Percentiles rank a stretch among this genome's conserved stretches.
phyloP scores from a whole-genome alignment of 2,329 filamentous ascomycete species.

The Hypoxylon sp. region DNA sequence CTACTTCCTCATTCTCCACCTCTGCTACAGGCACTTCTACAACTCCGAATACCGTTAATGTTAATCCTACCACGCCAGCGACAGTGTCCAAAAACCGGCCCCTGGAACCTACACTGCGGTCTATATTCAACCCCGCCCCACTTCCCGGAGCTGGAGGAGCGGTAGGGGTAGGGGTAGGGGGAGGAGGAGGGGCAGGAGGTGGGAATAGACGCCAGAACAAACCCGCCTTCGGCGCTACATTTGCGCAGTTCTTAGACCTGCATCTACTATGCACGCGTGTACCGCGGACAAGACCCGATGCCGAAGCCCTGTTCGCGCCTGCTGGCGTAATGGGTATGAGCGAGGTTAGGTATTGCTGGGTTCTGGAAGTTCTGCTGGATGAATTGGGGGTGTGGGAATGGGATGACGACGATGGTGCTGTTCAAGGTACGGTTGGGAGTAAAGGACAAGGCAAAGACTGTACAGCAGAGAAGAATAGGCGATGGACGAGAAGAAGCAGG shows the following conservation, averaged over 20 bases:
- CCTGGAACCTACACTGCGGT: slow-evolving; percentile 62
- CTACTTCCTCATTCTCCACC: slow-evolving; percentile 32
- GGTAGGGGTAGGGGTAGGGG: neutral
- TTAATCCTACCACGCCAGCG: slow-evolving; percentile 6
- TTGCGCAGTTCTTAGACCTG: slow-evolving; percentile 66
- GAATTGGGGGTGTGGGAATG: slow-evolving; percentile 62
- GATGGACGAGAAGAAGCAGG: slow-evolving; percentile 50
- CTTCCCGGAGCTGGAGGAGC: neutral
- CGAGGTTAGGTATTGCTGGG: slow-evolving; percentile 55
- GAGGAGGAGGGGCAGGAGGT: neutral
- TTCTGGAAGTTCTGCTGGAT: slow-evolving; percentile 66
- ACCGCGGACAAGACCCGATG: slow-evolving; percentile 58
- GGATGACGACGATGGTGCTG: slow-evolving; percentile 2
- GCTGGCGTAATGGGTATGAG: slow-evolving; percentile 1
- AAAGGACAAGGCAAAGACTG: slow-evolving; percentile 28
- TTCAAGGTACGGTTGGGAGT: slow-evolving; percentile 6
- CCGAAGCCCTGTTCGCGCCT: slow-evolving; percentile 49
- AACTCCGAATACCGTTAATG: neutral
- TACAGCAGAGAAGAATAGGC: slow-evolving; percentile 33
- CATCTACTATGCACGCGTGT: slow-evolving; percentile 66
- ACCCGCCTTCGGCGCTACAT: slow-evolving; percentile 67
- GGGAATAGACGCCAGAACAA: slow-evolving; percentile 56
- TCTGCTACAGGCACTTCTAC: slow-evolving; percentile 14
- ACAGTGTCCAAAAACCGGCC: slow-evolving; percentile 33
- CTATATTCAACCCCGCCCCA: slow-evolving; percentile 60